Base-by-base conservation (phyloP, 1,284 basidiomycete genomes). In the Cronartium quercuum region DNA sequence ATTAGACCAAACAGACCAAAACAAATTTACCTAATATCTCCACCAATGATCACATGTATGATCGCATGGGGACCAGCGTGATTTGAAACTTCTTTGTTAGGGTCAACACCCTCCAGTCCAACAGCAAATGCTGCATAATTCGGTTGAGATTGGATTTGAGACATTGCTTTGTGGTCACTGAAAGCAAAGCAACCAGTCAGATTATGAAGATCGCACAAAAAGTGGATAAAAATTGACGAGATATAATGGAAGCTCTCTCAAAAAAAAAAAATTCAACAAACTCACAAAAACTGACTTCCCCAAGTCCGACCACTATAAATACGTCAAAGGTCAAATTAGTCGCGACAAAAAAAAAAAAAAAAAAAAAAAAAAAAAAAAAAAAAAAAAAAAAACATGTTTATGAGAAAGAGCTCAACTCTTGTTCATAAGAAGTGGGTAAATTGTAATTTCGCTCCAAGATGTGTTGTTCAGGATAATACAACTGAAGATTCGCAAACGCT, bases 201-300 rank as follows among this genome's bases (percentile, higher is more conserved):
- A 47, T 47, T n/a, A 10, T 10, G 44, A 47, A 47, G n/a, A 47
- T 47, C n/a, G 24, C 24, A 18, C 10, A 3, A 21, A 57, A 57
- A 2, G 15, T 21, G n/a, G 6, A 12, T 24, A 21, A 21, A 57
- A 1, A 21, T 5, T 51, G 3, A 13, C 24, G 47, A 24, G 51
- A 57, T 10, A 12, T 55, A 1, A 6, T 55, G 6, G n/a, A 6
- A 18, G 12, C 47, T 57, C 12, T 5, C 6, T 24, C 1, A 57
- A 57, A 12, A 9, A 7, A n/a, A 2, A 57, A 57, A 4, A 24
- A 24, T 21, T 13, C 18, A 29, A 5, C 12, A 69, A 35, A 58
- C 70, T 73, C 29, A 73, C 70, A 73, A 73, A 61, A 41, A 73
- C 29, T 73, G 70, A 60, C 63, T 73, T 42, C 70, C 70, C 37